phyloP scores from a whole-genome alignment of 495 filamentous ascomycete species.

The Annulohypoxylon maeteangense region DNA sequence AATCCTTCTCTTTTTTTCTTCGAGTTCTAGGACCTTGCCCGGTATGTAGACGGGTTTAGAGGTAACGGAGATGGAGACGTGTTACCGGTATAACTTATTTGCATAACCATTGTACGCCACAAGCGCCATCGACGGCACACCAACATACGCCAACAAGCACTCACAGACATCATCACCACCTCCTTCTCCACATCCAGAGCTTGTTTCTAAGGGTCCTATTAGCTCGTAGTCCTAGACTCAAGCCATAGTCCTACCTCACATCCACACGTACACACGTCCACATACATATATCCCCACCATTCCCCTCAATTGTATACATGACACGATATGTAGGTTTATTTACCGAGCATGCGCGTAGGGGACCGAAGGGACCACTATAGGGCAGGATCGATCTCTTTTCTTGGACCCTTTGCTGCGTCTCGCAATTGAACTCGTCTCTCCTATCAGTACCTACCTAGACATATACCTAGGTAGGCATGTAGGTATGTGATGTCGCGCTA shows the following conservation, averaged over 20 bases:
- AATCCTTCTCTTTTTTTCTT: too few species aligned
- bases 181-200: not conserved
- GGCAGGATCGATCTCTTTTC: conserved; percentile 25
- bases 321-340: not conserved
- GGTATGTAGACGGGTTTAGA: not conserved
- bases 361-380: conserved; percentile 28
- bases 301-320: not conserved
- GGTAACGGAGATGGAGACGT: not conserved
- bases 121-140: not conserved
- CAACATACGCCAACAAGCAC: conserved; percentile 8
- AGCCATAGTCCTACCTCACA: not conserved
- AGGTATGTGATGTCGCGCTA: conserved; percentile 30
- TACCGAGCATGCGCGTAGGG: not conserved
- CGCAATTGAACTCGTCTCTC: not conserved
- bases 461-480: not conserved
- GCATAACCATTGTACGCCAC: conserved; percentile 19
- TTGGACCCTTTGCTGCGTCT: too few species aligned
- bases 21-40: not conserved
- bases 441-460: not conserved
- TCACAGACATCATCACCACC: conserved; percentile 2
- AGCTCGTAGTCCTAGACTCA: not conserved
- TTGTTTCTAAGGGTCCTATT: conserved; percentile 1
- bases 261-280: not conserved
- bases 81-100: not conserved
- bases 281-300: not conserved